Base-by-base conservation (phyloP, 2,329 filamentous ascomycete genomes). In the Huntiella moniliformis region DNA sequence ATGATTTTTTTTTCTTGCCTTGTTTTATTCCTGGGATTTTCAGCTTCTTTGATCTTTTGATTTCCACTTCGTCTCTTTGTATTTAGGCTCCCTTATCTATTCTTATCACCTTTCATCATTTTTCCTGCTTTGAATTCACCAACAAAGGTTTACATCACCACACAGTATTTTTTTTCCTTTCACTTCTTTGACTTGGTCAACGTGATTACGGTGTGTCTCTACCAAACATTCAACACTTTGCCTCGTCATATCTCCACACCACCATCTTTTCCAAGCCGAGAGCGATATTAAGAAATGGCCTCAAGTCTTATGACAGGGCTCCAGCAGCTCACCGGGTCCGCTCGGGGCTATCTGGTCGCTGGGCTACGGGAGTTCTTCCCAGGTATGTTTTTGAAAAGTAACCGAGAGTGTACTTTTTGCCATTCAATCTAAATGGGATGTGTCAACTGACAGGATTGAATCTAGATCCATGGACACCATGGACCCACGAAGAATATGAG, bases 401-500 rank as follows among this genome's bases (percentile, higher is more conserved):
- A n/a, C 7, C 12, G 13, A 40, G 10, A 1, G 17, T 17, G 10
- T 8, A 17, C 12, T 22, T 17, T 39, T 39, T 15, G 11, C 8
- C 11, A 41, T 12, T 41, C 32, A 31, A 32, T 41, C 18, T 4
- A 41, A 2, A 5, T 28, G n/a, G 38, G 18, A 18, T 12, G 16
- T 39, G 16, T 15, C 18, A 39, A 39, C 15, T 17, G 12, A 18
- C 18, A 17, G 15, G 11, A 18, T 6, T 7, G n/a, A 11, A n/a
- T 28, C 5, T 17, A 42, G 40, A 42, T 6, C 40, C 40, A 17
- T 42, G 40, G 40, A 42, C 40, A 15, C 40, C 40, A 17, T 42
- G 40, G 40, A 42, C 40, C 12, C 40, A 42, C 12, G 40, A 42
- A 32, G 18, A 42, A 17, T 42, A 22, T 42, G 40, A 42, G 22